A percentile compares a stretch with the other conserved stretches of the same genome.
phyloP scores from a whole-genome alignment of 768 basidiomycete genomes.

The Tylopilus sp. region DNA sequence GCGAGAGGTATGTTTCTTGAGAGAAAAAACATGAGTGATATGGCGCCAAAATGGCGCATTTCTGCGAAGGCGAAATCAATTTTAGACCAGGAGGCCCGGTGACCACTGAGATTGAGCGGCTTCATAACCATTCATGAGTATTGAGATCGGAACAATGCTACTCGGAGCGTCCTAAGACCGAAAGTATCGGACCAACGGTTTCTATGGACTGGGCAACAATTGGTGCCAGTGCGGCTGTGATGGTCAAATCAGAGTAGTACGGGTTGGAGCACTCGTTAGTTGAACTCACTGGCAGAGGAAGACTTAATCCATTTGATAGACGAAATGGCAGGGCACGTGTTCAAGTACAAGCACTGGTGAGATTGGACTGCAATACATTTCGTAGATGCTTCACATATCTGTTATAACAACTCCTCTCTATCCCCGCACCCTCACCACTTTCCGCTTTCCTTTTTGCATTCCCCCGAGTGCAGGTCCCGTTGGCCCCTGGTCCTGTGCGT shows the following conservation, averaged over 20 bases:
- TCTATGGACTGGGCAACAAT: too few species aligned
- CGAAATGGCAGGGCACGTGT: too few species aligned
- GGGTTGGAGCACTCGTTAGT: too few species aligned
- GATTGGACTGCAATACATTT: slow-evolving; percentile 15
- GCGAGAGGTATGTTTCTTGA: background rate
- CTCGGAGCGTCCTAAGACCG: background rate
- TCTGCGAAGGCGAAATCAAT: background rate
- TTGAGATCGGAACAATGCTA: background rate
- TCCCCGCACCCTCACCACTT: slow-evolving; percentile 72
- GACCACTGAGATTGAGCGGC: too few species aligned
- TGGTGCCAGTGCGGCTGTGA: too few species aligned
- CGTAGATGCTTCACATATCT: slow-evolving; percentile 14
- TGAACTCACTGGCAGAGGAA: too few species aligned
- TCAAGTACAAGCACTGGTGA: too few species aligned
- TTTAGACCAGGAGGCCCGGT: background rate
- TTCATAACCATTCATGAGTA: too few species aligned
- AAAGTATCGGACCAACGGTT: too few species aligned
- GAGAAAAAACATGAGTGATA: background rate
- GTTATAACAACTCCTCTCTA: slow-evolving; percentile 22
- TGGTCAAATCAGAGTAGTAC: too few species aligned
- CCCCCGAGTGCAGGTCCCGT: slow-evolving; percentile 28
- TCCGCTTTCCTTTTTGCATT: slow-evolving; percentile 71
- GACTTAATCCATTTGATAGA: too few species aligned
- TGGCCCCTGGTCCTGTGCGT: slow-evolving; percentile 51
- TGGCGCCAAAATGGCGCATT: slow-evolving; percentile 3